Percentiles rank a stretch among this genome's conserved stretches.
Conservation (phyloP, 805 yeast genomes). For the Wickerhamia fluorescens region DNA sequence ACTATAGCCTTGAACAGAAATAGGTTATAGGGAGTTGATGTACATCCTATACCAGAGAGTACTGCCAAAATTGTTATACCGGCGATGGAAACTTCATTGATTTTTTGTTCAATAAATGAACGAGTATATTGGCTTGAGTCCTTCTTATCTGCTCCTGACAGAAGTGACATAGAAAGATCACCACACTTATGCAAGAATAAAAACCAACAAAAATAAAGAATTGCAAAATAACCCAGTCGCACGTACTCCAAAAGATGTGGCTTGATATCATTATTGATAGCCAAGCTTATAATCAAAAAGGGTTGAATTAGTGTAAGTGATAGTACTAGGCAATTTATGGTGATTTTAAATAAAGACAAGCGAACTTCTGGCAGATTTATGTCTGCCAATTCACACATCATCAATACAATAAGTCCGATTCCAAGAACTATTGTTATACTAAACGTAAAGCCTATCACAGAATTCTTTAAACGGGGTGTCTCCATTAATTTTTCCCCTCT, state of each 20-base stretch:
- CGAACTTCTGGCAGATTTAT: constrained; percentile 16
- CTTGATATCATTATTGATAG: constrained; percentile 19
- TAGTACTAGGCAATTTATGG: constrained; percentile 32
- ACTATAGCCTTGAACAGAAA: no score
- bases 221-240: constrained; percentile 1
- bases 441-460: constrained; percentile 20
- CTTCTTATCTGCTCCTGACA: constrained; percentile 9
- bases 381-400: constrained; percentile 31
- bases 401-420: constrained; percentile 23
- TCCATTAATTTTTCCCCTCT: background rate
- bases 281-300: constrained; percentile 25
- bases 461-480: background rate
- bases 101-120: constrained; percentile 33
- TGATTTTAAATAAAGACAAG: constrained; percentile 29
- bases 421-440: constrained; percentile 24
- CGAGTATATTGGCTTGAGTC: constrained; percentile 9
- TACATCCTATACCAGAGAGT: constrained; percentile 46
- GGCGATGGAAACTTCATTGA: constrained; percentile 39
- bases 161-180: constrained; percentile 18
- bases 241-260: constrained; percentile 8
- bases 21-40: constrained; percentile 35
- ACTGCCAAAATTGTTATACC: constrained; percentile 47
- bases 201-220: constrained; percentile 25
- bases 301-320: constrained; percentile 40
- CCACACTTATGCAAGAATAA: constrained; percentile 27